These are phyloP conservation scores for Sicyos baderoa DNA, from an alignment of 306 rosid species.

Conservation along the genomic window DNA sequence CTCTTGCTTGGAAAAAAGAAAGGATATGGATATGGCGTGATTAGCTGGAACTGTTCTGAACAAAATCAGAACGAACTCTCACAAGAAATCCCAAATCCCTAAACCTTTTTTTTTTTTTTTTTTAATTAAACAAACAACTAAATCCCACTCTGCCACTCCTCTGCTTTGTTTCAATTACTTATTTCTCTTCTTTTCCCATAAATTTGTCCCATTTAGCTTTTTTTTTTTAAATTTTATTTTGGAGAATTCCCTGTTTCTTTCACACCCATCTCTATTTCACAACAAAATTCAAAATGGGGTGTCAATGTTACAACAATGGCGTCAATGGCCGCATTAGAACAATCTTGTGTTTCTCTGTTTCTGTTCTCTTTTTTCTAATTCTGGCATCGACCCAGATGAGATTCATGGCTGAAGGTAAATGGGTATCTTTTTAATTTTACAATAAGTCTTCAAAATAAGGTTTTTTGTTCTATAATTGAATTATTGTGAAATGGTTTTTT, in stretches of 20 bases:
- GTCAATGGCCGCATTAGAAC: constrained; percentile 25
- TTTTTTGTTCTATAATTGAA: not conserved
- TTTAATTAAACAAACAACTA: too few species aligned
- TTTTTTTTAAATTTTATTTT: not conserved
- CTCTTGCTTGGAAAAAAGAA: constrained; percentile 15
- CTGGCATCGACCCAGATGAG: constrained; percentile 46
- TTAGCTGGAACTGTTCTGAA: constrained; percentile 32
- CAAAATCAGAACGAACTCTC: constrained; percentile 24
- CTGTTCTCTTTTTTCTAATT: constrained; percentile 44
- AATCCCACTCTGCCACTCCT: constrained; percentile 34
- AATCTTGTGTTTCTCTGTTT: constrained; percentile 26
- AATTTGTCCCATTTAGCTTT: not conserved
- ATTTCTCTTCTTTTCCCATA: not conserved
- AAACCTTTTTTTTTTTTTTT: not conserved
- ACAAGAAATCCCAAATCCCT: constrained; percentile 43
- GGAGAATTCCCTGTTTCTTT: constrained; percentile 13
- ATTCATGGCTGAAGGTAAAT: constrained; percentile 57
- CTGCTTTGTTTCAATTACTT: constrained; percentile 3
- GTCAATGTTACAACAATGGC: constrained; percentile 10
- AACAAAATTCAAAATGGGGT: constrained; percentile 33
- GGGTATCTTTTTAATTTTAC: constrained; percentile 15
- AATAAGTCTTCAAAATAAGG: not conserved
- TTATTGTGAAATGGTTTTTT: not conserved
- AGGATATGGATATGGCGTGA: constrained; percentile 36
- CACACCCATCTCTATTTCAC: not conserved